Base-by-base conservation (phyloP, 139 green algal genomes). In the Eudorina sp. region DNA sequence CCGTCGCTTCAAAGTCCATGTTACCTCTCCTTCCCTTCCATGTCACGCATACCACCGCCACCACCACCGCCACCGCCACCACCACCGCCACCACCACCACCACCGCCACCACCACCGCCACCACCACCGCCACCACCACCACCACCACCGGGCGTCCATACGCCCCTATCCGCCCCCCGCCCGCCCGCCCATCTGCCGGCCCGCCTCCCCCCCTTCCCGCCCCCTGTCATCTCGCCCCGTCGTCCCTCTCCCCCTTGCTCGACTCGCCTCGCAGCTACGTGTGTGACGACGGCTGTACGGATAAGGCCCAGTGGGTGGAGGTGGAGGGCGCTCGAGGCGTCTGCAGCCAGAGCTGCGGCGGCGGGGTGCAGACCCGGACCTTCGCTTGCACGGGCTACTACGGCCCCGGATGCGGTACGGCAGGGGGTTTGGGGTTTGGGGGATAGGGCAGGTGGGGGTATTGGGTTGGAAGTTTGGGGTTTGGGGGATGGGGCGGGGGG, bases 241-340 rank as follows among this genome's bases (percentile, higher is more conserved):
- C 40, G 8, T 62, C 40, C 43, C 36, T 46, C 36, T 46, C 55
- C 29, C 55, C 23, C 55, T 25, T 58, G 13, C 51, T 16, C 51
- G 13, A 13, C 51, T 58, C 16, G 34, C 66, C 66, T 3, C 66
- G n/a, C 55, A 85, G 78, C 36, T 21, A 60, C 25, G 27, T 85
- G 53, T 85, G 78, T 9, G 78, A 85, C 36, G 78, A 85, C 55
- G 78, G 78, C 25, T 85, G 78, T 55, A 85, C 78, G 3, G 78
- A 40, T 27, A 85, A 85, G 55, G 78, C 78, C 3, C 31, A 58
- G 53, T 85, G 78, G 78, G 55, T 85, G 53, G 55, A 85, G 78
- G 38, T 74, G 36, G 55, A 82, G 74, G n/a, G 29, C 6, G 6
- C 21, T 3, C 53, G 55, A 6, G 38, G 25, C 19, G 29, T 16